Evolutionary conservation across 176 grass and related monocot species (phyloP).

Genomic region (Cymbopogon citratus): DNA sequence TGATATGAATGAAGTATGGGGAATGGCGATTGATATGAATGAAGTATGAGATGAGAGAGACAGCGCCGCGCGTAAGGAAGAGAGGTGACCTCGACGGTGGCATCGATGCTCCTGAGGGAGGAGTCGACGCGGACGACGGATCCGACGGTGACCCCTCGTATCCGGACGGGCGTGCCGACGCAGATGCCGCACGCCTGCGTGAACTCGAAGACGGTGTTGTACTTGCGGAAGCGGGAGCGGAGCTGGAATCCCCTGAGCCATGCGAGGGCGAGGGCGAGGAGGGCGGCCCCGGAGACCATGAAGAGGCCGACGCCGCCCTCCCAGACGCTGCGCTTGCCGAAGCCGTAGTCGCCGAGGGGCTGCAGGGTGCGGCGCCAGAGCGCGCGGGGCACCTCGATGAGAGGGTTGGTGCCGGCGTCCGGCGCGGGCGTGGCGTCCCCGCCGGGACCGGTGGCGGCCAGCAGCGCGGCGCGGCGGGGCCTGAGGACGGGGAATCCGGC

Average conservation of each 20-base stretch:
- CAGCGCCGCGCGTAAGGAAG: no score
- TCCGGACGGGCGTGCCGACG: conserved; percentile 88
- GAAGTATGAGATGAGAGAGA: neutral
- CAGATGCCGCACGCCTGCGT: conserved; percentile 85
- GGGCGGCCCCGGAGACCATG: conserved; percentile 76
- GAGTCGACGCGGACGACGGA: conserved; percentile 85
- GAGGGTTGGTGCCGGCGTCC: neutral
- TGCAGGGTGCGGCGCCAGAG: conserved; percentile 70
- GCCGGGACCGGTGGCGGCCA: neutral
- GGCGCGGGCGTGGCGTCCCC: conserved; percentile 8
- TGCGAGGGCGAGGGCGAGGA: conserved; percentile 67
- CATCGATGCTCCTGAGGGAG: conserved; percentile 81
- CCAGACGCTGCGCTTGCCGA: conserved; percentile 84
- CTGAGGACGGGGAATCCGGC: neutral
- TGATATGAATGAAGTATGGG: no score
- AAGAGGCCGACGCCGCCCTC: conserved; percentile 96
- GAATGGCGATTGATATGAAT: no score
- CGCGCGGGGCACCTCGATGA: conserved; percentile 37
- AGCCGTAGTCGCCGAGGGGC: conserved; percentile 80
- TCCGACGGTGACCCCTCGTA: conserved; percentile 85
- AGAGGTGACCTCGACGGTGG: conserved; percentile 53
- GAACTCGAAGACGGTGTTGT: conserved; percentile 82
- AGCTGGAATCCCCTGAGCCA: conserved; percentile 86
- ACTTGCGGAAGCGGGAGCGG: conserved; percentile 71
- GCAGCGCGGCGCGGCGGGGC: conserved; percentile 1